Evolutionary conservation across 1,284 basidiomycete species (phyloP).

Genomic region (Leccinum glutinopallens): DNA sequence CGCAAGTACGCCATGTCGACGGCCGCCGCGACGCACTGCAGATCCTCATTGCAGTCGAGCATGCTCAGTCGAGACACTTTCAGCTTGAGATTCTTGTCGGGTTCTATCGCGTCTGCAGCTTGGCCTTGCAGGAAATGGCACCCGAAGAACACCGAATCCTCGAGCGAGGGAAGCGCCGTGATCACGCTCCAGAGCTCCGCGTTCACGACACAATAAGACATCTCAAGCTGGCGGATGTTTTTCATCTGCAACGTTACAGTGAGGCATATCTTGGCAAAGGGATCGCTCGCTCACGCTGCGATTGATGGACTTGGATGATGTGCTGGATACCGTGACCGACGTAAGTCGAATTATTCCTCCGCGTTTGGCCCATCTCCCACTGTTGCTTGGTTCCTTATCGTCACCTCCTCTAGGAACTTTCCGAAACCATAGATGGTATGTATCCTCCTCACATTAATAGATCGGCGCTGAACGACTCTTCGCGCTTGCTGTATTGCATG

Average conservation of each 20-base stretch:
- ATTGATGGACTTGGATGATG: background rate
- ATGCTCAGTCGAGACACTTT: background rate
- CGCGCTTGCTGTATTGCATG: background rate
- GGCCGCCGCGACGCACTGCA: background rate
- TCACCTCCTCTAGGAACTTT: background rate
- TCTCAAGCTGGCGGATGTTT: background rate
- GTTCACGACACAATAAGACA: rapidly evolving
- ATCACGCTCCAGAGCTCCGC: background rate
- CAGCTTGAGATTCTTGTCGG: background rate
- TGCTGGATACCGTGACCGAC: background rate
- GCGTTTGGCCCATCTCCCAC: too few species aligned
- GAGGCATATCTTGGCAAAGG: background rate
- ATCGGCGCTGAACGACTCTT: background rate
- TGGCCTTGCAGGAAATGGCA: background rate
- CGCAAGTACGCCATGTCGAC: background rate
- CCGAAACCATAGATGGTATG: too few species aligned
- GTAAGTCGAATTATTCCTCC: background rate
- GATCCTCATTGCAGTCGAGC: background rate
- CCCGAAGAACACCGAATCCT: background rate
- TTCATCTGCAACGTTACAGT: background rate
- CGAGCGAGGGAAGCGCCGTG: background rate
- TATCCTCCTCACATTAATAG: background rate
- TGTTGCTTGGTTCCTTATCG: too few species aligned
- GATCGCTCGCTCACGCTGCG: background rate
- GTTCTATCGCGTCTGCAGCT: background rate